These are phyloP conservation scores for Penicillium glabrum DNA, from an alignment of 2,329 filamentous ascomycete genomes.

Conservation along the genomic window DNA sequence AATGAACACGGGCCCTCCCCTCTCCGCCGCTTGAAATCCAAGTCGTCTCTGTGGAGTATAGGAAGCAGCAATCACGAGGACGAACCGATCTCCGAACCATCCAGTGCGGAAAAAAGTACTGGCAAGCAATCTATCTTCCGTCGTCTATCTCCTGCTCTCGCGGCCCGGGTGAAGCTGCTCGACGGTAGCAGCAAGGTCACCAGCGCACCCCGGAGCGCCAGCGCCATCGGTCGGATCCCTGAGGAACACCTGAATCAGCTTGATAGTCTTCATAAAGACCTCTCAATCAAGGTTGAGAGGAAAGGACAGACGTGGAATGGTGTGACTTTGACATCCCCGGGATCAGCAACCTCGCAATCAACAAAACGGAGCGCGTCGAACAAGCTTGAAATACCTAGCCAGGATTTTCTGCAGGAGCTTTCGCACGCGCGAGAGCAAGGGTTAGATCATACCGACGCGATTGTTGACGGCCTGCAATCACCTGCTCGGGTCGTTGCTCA, in stretches of 20 bases:
- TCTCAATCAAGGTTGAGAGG: constrained; percentile 40
- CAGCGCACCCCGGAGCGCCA: constrained; percentile 22
- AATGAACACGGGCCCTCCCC: constrained; percentile 27
- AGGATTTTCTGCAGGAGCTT: constrained; percentile 16
- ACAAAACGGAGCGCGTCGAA: constrained; percentile 21
- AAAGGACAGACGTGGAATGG: constrained; percentile 40
- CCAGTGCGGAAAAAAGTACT: constrained; percentile 28
- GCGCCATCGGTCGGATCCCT: constrained; percentile 40
- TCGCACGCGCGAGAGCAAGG: constrained; percentile 10
- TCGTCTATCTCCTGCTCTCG: constrained; percentile 43
- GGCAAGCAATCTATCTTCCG: constrained; percentile 40
- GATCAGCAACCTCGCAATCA: constrained; percentile 8
- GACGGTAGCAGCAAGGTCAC: constrained; percentile 36
- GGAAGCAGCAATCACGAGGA: constrained; percentile 36
- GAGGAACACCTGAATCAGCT: constrained; percentile 43
- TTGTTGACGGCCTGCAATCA: constrained; percentile 14
- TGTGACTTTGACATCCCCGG: constrained; percentile 12
- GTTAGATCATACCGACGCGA: constrained; percentile 14
- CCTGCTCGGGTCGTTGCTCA: constrained; percentile 7
- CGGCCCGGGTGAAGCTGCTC: constrained; percentile 43
- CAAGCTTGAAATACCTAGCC: constrained; percentile 20
- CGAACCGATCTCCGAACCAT: constrained; percentile 19
- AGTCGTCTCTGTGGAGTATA: constrained; percentile 37
- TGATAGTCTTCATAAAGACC: constrained; percentile 38
- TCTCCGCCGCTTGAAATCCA: constrained; percentile 36